These are phyloP conservation scores for Elaeagnus macrophylla DNA, from an alignment of 306 rosid genomes.

Conservation along the genomic window DNA sequence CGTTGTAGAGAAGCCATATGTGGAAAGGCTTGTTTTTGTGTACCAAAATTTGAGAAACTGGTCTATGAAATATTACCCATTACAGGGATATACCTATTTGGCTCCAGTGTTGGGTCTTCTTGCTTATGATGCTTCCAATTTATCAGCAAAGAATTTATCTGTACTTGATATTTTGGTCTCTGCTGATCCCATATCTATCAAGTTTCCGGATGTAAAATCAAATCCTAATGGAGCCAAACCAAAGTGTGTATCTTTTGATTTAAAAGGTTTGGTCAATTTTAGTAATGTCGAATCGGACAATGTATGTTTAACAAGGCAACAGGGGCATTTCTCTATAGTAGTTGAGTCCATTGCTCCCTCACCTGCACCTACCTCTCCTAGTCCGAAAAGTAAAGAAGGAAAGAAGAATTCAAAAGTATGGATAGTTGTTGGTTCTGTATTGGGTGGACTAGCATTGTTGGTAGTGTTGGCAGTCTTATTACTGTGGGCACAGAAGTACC, in stretches of 20 bases:
- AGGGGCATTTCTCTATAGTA: slow-evolving; percentile 87
- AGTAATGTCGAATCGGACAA: slow-evolving; percentile 41
- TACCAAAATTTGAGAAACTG: slow-evolving; percentile 71
- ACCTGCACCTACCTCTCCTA: slow-evolving; percentile 30
- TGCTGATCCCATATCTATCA: slow-evolving; percentile 38
- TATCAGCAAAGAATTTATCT: slow-evolving; percentile 42
- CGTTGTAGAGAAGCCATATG: slow-evolving; percentile 48
- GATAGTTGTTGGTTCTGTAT: slow-evolving; percentile 68
- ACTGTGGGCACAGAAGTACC: slow-evolving; percentile 46
- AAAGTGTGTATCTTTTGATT: slow-evolving; percentile 57
- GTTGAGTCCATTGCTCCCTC: slow-evolving; percentile 37
- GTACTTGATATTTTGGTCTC: slow-evolving; percentile 40
- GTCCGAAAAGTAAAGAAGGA: slow-evolving; percentile 12
- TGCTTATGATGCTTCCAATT: slow-evolving; percentile 59
- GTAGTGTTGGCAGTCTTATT: slow-evolving; percentile 37
- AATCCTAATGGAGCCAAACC: slow-evolving; percentile 43
- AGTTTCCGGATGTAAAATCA: slow-evolving; percentile 37
- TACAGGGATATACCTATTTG: slow-evolving; percentile 53
- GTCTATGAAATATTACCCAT: slow-evolving; percentile 47
- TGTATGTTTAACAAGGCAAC: slow-evolving; percentile 45
- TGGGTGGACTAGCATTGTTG: slow-evolving; percentile 64
- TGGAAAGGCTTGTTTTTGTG: slow-evolving; percentile 72
- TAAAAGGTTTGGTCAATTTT: slow-evolving; percentile 43
- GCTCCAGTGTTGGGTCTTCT: slow-evolving; percentile 82
- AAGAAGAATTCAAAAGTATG: slow-evolving; percentile 37